Evolutionary conservation across 2,329 filamentous ascomycete genomes (phyloP).

Genomic region (Clonostachys sp.): DNA sequence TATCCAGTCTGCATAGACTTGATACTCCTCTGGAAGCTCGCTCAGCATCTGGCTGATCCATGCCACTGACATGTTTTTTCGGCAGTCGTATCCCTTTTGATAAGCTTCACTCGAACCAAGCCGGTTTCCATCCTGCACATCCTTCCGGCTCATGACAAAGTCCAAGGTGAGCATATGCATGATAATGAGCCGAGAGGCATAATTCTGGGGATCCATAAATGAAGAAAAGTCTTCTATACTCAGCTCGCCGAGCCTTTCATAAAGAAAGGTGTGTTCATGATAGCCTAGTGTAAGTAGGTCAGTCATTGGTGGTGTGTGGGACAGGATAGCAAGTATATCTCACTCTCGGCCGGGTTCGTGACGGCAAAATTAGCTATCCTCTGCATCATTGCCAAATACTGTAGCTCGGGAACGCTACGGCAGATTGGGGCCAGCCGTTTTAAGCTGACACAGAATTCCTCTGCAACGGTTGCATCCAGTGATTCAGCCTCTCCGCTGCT

Average conservation of each 20-base stretch:
- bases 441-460: conserved; percentile 19
- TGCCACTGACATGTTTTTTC: conserved; percentile 21
- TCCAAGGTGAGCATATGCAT: conserved; percentile 27
- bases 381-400: conserved; percentile 21
- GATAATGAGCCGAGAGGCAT: conserved; percentile 24
- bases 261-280: conserved; percentile 15
- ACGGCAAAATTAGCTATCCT: conserved; percentile 14
- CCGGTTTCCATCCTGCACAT: neutral
- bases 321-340: conserved; percentile 1
- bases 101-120: no score
- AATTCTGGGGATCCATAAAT: conserved; percentile 21
- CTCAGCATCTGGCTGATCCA: conserved; percentile 30
- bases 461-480: conserved; percentile 10
- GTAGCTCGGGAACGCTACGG: conserved; percentile 19
- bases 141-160: conserved; percentile 17
- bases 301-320: neutral
- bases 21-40: conserved; percentile 20
- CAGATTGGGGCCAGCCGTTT: conserved; percentile 19
- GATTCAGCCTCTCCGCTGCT: conserved; percentile 3
- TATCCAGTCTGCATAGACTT: conserved; percentile 24
- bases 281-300: conserved; percentile 10
- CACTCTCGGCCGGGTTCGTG: conserved; percentile 19
- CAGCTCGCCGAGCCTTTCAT: conserved; percentile 17
- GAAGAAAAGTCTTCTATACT: conserved; percentile 19
- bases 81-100: conserved; percentile 9